phyloP scores from a whole-genome alignment of 228 moss, liverwort and hornwort species.

The Sphagnum fallax region DNA sequence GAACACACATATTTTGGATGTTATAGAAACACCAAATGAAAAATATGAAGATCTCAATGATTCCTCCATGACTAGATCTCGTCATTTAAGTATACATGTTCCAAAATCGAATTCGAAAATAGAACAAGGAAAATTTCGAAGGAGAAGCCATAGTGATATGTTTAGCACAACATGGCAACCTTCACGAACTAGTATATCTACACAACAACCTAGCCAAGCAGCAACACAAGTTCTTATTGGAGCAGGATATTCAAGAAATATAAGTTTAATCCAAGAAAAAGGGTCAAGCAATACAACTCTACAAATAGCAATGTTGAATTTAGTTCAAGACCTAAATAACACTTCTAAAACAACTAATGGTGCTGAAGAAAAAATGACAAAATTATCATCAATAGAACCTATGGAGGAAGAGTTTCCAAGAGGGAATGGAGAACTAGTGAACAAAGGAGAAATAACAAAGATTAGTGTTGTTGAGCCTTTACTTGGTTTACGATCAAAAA shows the following conservation, averaged over 20 bases:
- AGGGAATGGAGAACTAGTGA: too few species aligned
- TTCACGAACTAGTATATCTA: background rate
- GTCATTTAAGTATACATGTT: background rate
- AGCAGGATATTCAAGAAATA: slow-evolving; percentile 41
- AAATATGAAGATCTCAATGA: too few species aligned
- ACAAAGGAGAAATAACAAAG: too few species aligned
- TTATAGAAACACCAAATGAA: too few species aligned
- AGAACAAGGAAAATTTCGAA: slow-evolving; percentile 11
- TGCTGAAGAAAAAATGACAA: background rate
- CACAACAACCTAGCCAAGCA: slow-evolving; percentile 27
- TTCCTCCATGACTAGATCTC: background rate
- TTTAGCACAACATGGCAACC: background rate
- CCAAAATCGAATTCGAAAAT: slow-evolving; percentile 7
- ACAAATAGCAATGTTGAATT: slow-evolving; percentile 62
- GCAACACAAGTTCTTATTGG: slow-evolving; percentile 38
- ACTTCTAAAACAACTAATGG: too few species aligned
- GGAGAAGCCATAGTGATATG: slow-evolving; percentile 26
- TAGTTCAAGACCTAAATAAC: slow-evolving; percentile 28
- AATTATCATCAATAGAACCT: background rate
- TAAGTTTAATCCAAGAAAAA: slow-evolving; percentile 18
- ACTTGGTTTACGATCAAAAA: too few species aligned
- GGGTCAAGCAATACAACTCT: slow-evolving; percentile 53
- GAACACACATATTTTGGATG: too few species aligned
- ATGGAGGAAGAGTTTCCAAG: background rate
- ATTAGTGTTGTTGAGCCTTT: too few species aligned